Percentiles rank a stretch among this genome's conserved stretches.
phyloP scores from a whole-genome alignment of 768 basidiomycete genomes.

The Chalciporus chontae region DNA sequence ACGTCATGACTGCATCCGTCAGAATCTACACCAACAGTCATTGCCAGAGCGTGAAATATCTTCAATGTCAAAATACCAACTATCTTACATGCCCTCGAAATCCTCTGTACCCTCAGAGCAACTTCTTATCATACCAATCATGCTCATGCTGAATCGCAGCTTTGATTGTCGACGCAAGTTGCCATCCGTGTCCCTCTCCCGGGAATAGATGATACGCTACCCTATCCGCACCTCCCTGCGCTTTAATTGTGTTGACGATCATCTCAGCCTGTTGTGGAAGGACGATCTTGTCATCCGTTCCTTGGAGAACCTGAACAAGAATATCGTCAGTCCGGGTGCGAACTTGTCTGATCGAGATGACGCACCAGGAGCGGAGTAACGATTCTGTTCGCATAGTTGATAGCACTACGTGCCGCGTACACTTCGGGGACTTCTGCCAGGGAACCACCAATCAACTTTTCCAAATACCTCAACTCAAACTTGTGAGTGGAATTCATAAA shows the following conservation, averaged over 20 bases:
- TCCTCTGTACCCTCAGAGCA: constrained; percentile 3
- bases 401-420: constrained; percentile 54
- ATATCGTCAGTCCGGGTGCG: no score
- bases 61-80: no score
- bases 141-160: constrained; percentile 30
- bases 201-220: constrained; percentile 37
- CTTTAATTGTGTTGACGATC: constrained; percentile 20
- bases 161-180: constrained; percentile 27
- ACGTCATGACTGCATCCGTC: no score
- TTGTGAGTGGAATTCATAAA: constrained; percentile 65
- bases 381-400: constrained; percentile 27
- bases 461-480: constrained; percentile 56
- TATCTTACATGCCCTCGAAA: no score
- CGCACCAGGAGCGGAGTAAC: background rate
- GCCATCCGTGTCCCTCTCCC: constrained; percentile 40
- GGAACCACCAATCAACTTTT: constrained; percentile 56
- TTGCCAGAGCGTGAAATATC: no score
- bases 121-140: constrained; percentile 27
- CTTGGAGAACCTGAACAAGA: background rate
- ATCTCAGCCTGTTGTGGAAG: constrained; percentile 52
- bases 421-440: constrained; percentile 45
- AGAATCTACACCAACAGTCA: no score
- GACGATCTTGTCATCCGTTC: constrained; percentile 31
- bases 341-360: no score
- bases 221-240: background rate